Evolutionary conservation across 139 green algal genomes (phyloP).

Genomic region (Auxenochlorella pyrenoidosa): DNA sequence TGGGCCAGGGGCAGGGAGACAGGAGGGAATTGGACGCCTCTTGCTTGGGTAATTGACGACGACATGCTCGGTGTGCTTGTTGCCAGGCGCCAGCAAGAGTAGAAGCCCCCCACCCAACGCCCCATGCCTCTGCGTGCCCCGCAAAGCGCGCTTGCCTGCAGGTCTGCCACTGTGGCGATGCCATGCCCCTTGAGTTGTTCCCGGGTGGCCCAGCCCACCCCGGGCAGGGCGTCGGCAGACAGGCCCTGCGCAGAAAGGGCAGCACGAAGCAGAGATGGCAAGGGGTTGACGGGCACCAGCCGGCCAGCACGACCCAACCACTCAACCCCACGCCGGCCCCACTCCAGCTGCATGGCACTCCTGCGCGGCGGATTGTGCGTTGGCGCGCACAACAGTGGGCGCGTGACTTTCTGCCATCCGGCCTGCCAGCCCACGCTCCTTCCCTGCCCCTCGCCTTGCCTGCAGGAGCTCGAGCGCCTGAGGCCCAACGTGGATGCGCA

Average conservation of each 20-base stretch:
- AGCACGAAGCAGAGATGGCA: neutral
- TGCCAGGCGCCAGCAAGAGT: too few species aligned
- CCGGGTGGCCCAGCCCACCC: constrained; percentile 81
- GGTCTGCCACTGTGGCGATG: constrained; percentile 65
- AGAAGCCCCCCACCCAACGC: neutral
- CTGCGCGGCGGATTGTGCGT: too few species aligned
- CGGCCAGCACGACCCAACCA: too few species aligned
- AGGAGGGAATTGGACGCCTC: too few species aligned
- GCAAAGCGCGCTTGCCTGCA: constrained; percentile 35
- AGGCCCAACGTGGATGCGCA: neutral
- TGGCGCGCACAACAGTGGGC: too few species aligned
- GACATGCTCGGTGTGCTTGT: too few species aligned
- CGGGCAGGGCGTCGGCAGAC: constrained; percentile 80
- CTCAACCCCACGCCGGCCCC: too few species aligned
- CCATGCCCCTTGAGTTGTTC: constrained; percentile 71
- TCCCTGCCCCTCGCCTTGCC: neutral
- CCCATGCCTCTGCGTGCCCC: neutral
- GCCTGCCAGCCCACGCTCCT: too few species aligned
- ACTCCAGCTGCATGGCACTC: too few species aligned
- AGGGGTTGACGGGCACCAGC: neutral
- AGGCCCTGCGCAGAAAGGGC: constrained; percentile 52
- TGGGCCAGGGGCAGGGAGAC: too few species aligned
- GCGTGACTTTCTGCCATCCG: too few species aligned
- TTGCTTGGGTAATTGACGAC: too few species aligned
- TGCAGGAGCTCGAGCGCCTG: neutral